These are phyloP conservation scores for Plasmodium gonderi DNA, from an alignment of 169 alveolate genomes.

Conservation along the genomic window DNA sequence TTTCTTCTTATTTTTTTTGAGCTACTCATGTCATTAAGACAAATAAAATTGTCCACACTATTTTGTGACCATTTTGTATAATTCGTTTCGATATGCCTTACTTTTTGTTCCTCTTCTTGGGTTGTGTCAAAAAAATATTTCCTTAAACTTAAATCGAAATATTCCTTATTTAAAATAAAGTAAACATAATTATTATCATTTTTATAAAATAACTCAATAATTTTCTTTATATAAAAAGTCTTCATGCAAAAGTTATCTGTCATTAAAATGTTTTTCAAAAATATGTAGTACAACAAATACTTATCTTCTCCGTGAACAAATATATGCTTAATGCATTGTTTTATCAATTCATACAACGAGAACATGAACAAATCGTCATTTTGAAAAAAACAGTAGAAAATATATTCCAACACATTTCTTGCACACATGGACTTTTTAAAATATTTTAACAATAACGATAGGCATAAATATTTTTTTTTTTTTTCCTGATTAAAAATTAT, in stretches of 20 bases:
- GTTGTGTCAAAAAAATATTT: conserved; percentile 14
- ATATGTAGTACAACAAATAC: conserved; percentile 50
- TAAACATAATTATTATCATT: conserved; percentile 49
- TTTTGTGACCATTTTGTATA: not conserved
- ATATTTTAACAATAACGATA: conserved; percentile 56
- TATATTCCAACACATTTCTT: conserved; percentile 57
- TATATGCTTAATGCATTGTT: conserved; percentile 63
- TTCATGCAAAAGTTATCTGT: conserved; percentile 35
- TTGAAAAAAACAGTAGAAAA: conserved; percentile 61
- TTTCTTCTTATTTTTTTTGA: not conserved
- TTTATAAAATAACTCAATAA: conserved; percentile 63
- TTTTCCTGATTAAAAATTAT: conserved; percentile 73
- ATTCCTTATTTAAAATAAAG: conserved; percentile 61
- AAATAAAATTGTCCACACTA: not conserved
- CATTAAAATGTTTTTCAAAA: conserved; percentile 59
- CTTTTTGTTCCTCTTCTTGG: not conserved
- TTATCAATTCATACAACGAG: conserved; percentile 56
- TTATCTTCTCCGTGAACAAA: conserved; percentile 44
- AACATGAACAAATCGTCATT: conserved; percentile 60
- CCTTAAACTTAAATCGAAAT: conserved; percentile 17
- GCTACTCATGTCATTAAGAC: not conserved
- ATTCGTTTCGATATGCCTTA: not conserved
- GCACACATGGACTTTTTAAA: conserved; percentile 72
- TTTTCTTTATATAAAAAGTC: conserved; percentile 60
- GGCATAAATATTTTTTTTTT: conserved; percentile 54